A percentile compares a stretch with the other conserved stretches of the same genome.
Conservation (phyloP, 129 eudicot species). For the Helianthus tuberosus region DNA sequence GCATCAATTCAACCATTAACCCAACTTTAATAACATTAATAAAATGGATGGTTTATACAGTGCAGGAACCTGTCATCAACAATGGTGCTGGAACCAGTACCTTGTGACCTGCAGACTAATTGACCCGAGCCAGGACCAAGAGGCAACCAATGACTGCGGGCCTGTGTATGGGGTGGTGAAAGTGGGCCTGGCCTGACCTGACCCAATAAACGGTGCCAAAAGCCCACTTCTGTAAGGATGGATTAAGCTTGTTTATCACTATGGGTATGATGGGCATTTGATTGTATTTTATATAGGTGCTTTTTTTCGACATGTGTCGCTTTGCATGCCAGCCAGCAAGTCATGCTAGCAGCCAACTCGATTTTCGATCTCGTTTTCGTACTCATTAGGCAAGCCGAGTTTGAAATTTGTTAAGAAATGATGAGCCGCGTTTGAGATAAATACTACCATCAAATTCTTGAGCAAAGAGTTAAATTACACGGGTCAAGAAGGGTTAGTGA, state of each 20-base stretch:
- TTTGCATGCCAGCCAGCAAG: neutral
- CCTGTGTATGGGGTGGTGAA: slow-evolving; percentile 1
- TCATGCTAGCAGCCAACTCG: neutral
- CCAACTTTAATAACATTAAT: neutral
- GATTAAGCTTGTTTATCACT: neutral
- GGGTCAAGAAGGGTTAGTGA: too few relatives aligned
- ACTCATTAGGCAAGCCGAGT: too few relatives aligned
- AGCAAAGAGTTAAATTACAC: too few relatives aligned
- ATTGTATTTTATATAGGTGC: neutral
- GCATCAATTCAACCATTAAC: neutral
- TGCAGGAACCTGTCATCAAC: slow-evolving; percentile 53
- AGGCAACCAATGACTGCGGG: neutral
- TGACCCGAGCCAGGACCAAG: slow-evolving; percentile 6
- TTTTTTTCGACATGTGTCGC: neutral
- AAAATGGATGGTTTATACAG: slow-evolving; percentile 24
- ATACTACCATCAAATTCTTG: too few relatives aligned
- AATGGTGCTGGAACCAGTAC: slow-evolving; percentile 40
- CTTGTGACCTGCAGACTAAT: slow-evolving; percentile 12
- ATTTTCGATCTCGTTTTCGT: neutral
- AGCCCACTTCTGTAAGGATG: too few relatives aligned
- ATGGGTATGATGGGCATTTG: neutral
- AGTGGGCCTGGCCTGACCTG: neutral
- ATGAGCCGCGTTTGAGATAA: too few relatives aligned
- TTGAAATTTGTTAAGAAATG: too few relatives aligned
- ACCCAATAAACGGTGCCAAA: too few relatives aligned